Evolutionary conservation across 345 rosid genomes (phyloP), one percentile per base, ranked within the genome.

Genomic region (Erysimum cheiranthoides): DNA sequence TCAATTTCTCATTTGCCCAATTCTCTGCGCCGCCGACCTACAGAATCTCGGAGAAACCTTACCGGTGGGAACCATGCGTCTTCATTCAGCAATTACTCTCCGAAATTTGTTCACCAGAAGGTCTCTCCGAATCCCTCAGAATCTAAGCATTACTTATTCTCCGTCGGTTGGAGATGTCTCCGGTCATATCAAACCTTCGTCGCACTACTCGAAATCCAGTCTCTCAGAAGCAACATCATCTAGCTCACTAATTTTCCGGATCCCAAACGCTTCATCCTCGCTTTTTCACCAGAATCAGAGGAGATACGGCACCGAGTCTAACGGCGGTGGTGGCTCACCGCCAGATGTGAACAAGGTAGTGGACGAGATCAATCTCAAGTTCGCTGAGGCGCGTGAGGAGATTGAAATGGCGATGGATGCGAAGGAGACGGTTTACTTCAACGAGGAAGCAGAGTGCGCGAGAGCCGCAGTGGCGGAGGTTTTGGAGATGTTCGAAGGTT

Each of bases 351-450:
- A 89, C 89, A 84, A 79, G 42, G 90, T 85, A 4, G 96, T 95
- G 36, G 98, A 92, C 81, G 54, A 65, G 83, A 90, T 95, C 68
- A 92, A 95, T 87, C 88, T 88, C 71, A 90, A 89, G 78, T 95
- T 95, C 71, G 99, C 88, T 10, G 97, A 95, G 82, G 99, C 99
- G n/a, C 92, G 99, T 56, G 97, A 95, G 78, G 99, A 95, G 91
- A 89, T 92, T 60, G 97, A 95, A 66, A 84, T 86, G 94, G 97
- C 97, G n/a, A 85, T 88, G 96, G 99, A 92, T 4, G 85, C 98
- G 7, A 95, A 95, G 25, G 99, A 95, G 81, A 92, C 97, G 10
- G 89, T 92, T 53, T 95, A 90, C 78, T 95, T 95, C 81, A 58
- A 95, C 61, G 99, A 95, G 70, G 98, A 95, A 71, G 97, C 96